Percentiles rank a stretch among this genome's conserved stretches.
These are phyloP conservation scores for Paraconiothyrium sp. DNA, from an alignment of 2,329 filamentous ascomycete genomes.

Conservation along the genomic window DNA sequence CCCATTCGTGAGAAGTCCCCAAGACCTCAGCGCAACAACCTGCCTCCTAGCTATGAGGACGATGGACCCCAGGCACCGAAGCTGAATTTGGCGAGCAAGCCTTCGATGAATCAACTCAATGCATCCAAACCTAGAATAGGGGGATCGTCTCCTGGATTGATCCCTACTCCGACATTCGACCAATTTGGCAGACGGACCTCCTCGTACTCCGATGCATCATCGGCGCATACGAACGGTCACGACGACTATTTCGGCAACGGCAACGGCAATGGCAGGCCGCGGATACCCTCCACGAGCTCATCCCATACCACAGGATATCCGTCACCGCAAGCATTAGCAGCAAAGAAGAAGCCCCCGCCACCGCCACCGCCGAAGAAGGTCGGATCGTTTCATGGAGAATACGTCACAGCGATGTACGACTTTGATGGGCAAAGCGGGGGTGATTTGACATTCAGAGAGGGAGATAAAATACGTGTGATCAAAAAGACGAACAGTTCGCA, in stretches of 20 bases:
- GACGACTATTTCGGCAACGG: constrained; percentile 52
- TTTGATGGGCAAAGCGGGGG: constrained; percentile 75
- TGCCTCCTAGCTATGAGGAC: constrained; percentile 39
- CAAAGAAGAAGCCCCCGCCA: constrained; percentile 79
- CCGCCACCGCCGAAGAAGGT: constrained; percentile 73
- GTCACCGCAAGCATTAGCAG: constrained; percentile 55
- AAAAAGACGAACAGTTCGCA: constrained; percentile 82
- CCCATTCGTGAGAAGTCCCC: constrained; percentile 42
- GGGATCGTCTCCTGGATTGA: constrained; percentile 45
- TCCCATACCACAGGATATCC: constrained; percentile 40
- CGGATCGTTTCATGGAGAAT: constrained; percentile 61
- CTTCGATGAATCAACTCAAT: constrained; percentile 46
- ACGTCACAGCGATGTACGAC: constrained; percentile 77
- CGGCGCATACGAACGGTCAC: constrained; percentile 37
- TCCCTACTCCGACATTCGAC: constrained; percentile 41
- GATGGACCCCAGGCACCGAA: constrained; percentile 29
- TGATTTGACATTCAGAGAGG: constrained; percentile 78
- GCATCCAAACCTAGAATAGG: constrained; percentile 45
- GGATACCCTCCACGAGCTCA: constrained; percentile 53
- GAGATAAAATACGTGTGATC: constrained; percentile 78
- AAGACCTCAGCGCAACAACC: constrained; percentile 31
- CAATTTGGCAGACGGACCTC: constrained; percentile 43
- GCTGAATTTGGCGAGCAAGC: constrained; percentile 46
- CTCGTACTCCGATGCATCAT: constrained; percentile 43
- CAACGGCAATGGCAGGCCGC: constrained; percentile 28